Evolutionary conservation across 129 eudicot genomes (phyloP), one percentile per base, ranked within the genome.

Genomic region (Dittrichia graveolens): DNA sequence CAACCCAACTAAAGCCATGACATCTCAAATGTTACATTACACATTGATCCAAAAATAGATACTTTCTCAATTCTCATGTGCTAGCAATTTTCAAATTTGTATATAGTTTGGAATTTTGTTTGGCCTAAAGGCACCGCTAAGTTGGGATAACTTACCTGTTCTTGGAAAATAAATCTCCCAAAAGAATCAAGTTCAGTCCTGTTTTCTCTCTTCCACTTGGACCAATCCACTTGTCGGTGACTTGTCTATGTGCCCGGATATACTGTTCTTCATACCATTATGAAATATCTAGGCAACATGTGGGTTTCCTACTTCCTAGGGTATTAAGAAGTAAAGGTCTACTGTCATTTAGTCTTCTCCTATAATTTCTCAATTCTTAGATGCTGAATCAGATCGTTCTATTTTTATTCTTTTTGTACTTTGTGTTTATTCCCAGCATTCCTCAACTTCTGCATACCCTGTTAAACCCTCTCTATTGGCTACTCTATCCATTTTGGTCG

Each of bases 201-300:
- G 5, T 53, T 53, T 53, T 5, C 59, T 7, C 3, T 53, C 59
- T 44, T 53, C 19, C 59, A 14, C 34, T 53, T 15, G 14, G 14
- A 57, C 41, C 42, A 57, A 57, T 57, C 41, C 40, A 6, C 63
- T 57, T 31, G 31, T 1, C 45, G 14, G n/a, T 60, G 65, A 12
- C 12, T 60, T 37, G 18, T 60, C 19, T 35, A 13, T 60, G 19
- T 60, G 13, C 13, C 13, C n/a, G 8, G 6, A 59, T 34, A 59
- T 34, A 14, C 0, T 59, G 39, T 59, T 12, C 7, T 59, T 35
- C 65, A 11, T 34, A 19, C 5, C 12, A 55, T 55, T 3, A 0
- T 5, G 35, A 16, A 59, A 59, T 43, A 59, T 59, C 18, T 59
- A 59, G 65, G 67, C 49, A 62, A 38, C 15, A 61, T 61, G 66